Evolutionary conservation across 1,284 basidiomycete genomes (phyloP).

Genomic region (Inonotus obliquus): DNA sequence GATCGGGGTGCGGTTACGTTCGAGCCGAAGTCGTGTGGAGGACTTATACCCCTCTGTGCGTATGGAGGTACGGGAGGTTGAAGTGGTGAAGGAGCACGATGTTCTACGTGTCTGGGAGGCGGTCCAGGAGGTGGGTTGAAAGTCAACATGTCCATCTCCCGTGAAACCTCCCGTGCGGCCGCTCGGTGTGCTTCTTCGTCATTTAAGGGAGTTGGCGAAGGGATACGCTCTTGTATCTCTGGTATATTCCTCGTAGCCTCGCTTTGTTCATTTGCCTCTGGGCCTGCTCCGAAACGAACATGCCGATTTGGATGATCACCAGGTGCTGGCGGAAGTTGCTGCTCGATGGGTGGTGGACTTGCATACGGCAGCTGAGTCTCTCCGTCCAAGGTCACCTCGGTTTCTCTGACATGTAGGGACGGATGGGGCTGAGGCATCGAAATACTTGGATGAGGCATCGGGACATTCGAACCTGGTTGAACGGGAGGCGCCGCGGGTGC

Average conservation of each 20-base stretch:
- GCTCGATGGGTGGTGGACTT: not conserved
- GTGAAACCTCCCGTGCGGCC: conserved; percentile 60
- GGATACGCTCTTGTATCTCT: conserved; percentile 23
- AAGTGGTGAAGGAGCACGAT: conserved; percentile 24
- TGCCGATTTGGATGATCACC: conserved; percentile 1
- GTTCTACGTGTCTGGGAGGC: conserved; percentile 17
- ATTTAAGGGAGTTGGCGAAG: conserved; percentile 26
- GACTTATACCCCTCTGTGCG: conserved; percentile 21
- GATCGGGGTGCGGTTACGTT: too few species aligned
- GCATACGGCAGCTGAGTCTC: conserved; percentile 18
- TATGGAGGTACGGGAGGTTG: conserved; percentile 28
- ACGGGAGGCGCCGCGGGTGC: not conserved
- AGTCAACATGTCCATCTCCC: conserved; percentile 55
- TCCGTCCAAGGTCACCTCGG: conserved; percentile 2
- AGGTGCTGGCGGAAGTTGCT: not conserved
- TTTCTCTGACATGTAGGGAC: not conserved
- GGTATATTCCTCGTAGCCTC: not conserved
- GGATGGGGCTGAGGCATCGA: too few species aligned
- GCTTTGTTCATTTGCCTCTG: not conserved
- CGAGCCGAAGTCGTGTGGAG: conserved; percentile 12
- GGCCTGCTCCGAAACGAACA: conserved; percentile 1
- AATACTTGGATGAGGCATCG: not conserved
- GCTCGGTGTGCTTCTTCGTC: conserved; percentile 50
- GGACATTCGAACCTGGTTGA: not conserved
- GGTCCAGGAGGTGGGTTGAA: conserved; percentile 36